Conservation (phyloP, 2,329 filamentous ascomycete species). For the Bipolaris zeicola region DNA sequence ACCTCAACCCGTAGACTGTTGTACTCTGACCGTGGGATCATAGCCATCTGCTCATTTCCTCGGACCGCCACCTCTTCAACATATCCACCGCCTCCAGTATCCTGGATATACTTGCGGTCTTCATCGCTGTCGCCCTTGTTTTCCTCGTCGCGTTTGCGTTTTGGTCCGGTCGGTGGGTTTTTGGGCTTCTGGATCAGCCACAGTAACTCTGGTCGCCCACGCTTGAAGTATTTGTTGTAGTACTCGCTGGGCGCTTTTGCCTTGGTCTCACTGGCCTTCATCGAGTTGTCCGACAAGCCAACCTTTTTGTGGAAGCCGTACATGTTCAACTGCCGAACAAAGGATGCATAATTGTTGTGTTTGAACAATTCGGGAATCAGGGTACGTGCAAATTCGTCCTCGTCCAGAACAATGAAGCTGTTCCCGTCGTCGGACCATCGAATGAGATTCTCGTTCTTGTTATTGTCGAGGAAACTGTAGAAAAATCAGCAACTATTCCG, state of each 20-base stretch:
- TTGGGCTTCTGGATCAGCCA: slow-evolving; percentile 98
- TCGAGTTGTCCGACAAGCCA: slow-evolving; percentile 91
- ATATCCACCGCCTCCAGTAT: slow-evolving; percentile 49
- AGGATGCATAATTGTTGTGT: slow-evolving; percentile 79
- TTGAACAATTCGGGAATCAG: slow-evolving; percentile 78
- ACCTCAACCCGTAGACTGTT: slow-evolving; percentile 79
- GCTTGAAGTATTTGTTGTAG: slow-evolving; percentile 93
- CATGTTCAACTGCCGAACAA: slow-evolving; percentile 71
- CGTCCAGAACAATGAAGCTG: slow-evolving; percentile 94
- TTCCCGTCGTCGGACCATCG: slow-evolving; percentile 96
- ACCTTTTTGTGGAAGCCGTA: slow-evolving; percentile 63
- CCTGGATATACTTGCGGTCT: slow-evolving; percentile 54
- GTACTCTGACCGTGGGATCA: slow-evolving; percentile 73
- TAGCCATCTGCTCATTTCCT: slow-evolving; percentile 53
- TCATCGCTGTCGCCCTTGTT: slow-evolving; percentile 75
- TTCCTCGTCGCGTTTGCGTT: slow-evolving; percentile 60
- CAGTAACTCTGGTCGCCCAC: slow-evolving; percentile 86
- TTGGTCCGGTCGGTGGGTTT: slow-evolving; percentile 61
- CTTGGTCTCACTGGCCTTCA: slow-evolving; percentile 95
- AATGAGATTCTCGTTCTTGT: slow-evolving; percentile 91
- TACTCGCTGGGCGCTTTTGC: slow-evolving; percentile 99
- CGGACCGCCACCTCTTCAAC: slow-evolving; percentile 50
- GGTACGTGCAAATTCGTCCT: slow-evolving; percentile 82
- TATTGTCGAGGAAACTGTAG: slow-evolving; percentile 85
- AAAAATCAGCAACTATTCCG: slow-evolving; percentile 17